Evolutionary conservation across 78 protist genomes (phyloP).

Genomic region (slime mould (Dictyostelium discoideum)): dicty_2.7 NC_007091.3:2405001-2405500

Average conservation of each 20-base stretch:
- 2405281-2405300: conserved; percentile 81
- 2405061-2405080: background rate
- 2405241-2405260: conserved; percentile 48
- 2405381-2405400: conserved; percentile 84
- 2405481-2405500: conserved; percentile 50
- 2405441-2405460: conserved; percentile 84
- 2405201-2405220: background rate
- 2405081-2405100: conserved; percentile 32
- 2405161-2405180: conserved; percentile 30
- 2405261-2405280: conserved; percentile 86
- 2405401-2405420: conserved; percentile 78
- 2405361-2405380: conserved; percentile 71
- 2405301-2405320: conserved; percentile 10
- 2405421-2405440: conserved; percentile 23
- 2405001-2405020: background rate
- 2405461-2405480: conserved; percentile 74
- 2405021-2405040: background rate
- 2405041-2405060: background rate
- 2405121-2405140: conserved; percentile 31
- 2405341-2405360: conserved; percentile 25
- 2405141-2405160: background rate
- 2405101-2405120: conserved; percentile 19
- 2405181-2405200: conserved; percentile 23
- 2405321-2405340: background rate
- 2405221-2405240: conserved; percentile 38